Percentiles rank a stretch among this genome's conserved stretches.
Evolutionary conservation across 2,329 filamentous ascomycete genomes (phyloP).

Genomic region (Mycocentrospora acerina): DNA sequence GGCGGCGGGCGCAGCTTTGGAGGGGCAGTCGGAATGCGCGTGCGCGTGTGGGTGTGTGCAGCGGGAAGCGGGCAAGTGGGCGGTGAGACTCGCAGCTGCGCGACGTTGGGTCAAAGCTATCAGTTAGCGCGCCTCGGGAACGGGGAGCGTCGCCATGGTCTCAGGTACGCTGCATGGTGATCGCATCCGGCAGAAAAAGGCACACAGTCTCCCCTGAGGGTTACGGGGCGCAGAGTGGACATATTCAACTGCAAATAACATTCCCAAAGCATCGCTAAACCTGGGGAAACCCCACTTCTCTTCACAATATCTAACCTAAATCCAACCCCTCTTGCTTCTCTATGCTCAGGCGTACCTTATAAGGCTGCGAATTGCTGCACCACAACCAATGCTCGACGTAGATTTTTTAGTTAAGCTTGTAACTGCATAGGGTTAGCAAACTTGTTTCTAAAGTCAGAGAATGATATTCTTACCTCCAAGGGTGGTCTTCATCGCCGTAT

Average conservation of each 20-base stretch:
- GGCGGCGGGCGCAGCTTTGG: slow-evolving; percentile 16
- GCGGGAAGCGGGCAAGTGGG: no score
- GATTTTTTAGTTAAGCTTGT: slow-evolving; percentile 22
- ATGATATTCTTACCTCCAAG: slow-evolving; percentile 71
- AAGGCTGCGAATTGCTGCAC: neutral
- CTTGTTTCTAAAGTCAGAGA: no score
- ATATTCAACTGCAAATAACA: slow-evolving; percentile 3
- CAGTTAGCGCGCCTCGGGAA: slow-evolving; percentile 1
- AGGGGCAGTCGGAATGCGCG: slow-evolving; percentile 19
- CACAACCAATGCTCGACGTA: neutral
- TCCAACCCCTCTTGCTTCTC: neutral
- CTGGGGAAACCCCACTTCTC: slow-evolving; percentile 2
- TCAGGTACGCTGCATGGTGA: no score
- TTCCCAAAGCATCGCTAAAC: slow-evolving; percentile 1
- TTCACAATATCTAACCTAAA: slow-evolving; percentile 10
- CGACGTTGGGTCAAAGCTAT: no score
- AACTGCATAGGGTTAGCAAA: slow-evolving; percentile 28
- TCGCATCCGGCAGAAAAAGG: no score
- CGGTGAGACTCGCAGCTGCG: slow-evolving; percentile 10
- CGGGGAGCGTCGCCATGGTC: no score
- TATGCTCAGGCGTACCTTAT: neutral
- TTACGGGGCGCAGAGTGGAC: neutral
- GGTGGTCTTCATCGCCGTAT: slow-evolving; percentile 82
- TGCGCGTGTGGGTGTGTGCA: slow-evolving; percentile 13
- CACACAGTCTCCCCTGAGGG: neutral